Evolutionary conservation across 2,329 filamentous ascomycete species (phyloP).

Genomic region (Pyrenophora graminea): DNA sequence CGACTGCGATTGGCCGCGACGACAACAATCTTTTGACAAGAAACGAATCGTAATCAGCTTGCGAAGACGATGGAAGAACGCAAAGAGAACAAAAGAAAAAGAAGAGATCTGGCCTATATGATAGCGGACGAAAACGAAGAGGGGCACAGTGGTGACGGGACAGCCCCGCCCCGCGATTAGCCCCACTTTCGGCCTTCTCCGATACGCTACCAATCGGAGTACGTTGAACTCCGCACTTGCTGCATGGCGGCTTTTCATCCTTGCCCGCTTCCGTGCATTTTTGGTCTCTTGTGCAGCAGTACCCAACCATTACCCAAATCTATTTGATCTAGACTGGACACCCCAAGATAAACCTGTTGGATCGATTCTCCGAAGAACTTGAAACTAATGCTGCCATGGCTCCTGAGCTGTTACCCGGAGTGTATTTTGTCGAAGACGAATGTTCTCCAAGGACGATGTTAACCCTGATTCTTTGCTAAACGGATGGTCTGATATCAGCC

Average conservation of each 20-base stretch:
- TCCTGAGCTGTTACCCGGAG: no score
- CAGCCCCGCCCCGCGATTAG: conserved; percentile 5
- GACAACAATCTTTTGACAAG: no score
- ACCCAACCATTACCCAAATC: not conserved
- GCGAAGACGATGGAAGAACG: not conserved
- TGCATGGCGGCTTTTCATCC: not conserved
- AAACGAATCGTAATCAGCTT: not conserved
- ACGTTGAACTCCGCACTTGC: conserved; percentile 7
- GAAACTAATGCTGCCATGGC: no score
- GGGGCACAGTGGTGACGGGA: not conserved
- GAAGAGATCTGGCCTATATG: no score
- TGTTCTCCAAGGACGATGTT: no score
- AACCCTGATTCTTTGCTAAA: no score
- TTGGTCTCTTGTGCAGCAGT: not conserved
- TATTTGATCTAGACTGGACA: no score
- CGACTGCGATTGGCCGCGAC: not conserved
- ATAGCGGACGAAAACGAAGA: not conserved
- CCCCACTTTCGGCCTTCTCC: conserved; percentile 9
- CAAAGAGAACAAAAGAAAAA: no score
- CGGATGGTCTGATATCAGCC: no score
- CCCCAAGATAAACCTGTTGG: no score
- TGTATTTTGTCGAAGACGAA: no score
- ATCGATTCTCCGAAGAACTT: no score
- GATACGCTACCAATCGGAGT: conserved; percentile 12
- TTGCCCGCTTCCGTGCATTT: not conserved